Conservation (phyloP, 768 basidiomycete species). For the Pleurotus salmoneostramineus region DNA sequence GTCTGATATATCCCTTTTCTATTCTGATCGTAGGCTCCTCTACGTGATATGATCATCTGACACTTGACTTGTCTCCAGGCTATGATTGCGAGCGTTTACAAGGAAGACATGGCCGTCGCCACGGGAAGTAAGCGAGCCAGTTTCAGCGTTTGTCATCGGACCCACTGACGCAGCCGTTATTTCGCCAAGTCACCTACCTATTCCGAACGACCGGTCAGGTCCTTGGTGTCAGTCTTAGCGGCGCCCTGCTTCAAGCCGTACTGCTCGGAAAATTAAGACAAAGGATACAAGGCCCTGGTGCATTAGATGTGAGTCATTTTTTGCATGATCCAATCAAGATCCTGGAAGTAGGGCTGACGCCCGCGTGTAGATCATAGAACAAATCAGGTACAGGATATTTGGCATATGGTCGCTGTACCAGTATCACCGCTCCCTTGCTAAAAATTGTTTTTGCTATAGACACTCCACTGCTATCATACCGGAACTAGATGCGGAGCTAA, state of each 20-base stretch:
- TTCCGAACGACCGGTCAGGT: constrained; percentile 96
- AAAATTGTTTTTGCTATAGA: constrained; percentile 25
- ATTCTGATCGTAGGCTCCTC: too few species aligned
- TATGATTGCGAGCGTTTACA: constrained; percentile 78
- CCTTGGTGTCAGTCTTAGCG: constrained; percentile 86
- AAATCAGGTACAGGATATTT: constrained; percentile 46
- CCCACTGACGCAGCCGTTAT: constrained; percentile 3
- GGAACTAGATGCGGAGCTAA: constrained; percentile 48
- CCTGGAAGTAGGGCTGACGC: constrained; percentile 9
- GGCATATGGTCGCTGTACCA: too few species aligned
- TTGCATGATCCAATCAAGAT: neutral
- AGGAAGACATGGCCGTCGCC: constrained; percentile 82
- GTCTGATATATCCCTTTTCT: constrained; percentile 19
- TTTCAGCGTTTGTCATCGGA: constrained; percentile 12
- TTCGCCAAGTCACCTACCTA: constrained; percentile 75
- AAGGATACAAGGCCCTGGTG: constrained; percentile 73
- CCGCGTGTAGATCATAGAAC: constrained; percentile 58
- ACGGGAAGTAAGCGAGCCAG: constrained; percentile 70
- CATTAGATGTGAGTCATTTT: constrained; percentile 55
- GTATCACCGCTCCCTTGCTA: too few species aligned
- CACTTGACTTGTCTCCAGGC: constrained; percentile 44
- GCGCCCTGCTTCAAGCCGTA: constrained; percentile 79
- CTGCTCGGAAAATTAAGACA: constrained; percentile 65
- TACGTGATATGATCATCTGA: too few species aligned
- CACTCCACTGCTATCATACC: constrained; percentile 74